Percentiles rank a stretch among this genome's conserved stretches.
Conservation (phyloP, 345 rosid genomes). For the Brassica nigra region DNA sequence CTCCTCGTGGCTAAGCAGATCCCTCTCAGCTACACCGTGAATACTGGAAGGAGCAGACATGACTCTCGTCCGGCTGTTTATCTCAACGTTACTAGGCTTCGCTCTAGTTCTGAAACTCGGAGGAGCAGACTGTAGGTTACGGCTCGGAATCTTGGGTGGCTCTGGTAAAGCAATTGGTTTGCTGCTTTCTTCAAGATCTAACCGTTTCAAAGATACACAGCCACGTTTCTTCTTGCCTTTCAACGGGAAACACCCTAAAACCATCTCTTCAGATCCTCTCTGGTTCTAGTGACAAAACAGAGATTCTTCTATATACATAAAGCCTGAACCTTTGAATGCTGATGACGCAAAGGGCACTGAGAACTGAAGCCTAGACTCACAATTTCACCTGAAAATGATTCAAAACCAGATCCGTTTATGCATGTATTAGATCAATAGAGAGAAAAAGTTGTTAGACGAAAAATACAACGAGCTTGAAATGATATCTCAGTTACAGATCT, state of each 20-base stretch:
- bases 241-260: conserved; percentile 81
- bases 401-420: neutral
- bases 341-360: too few species aligned
- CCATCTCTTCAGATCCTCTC: conserved; percentile 30
- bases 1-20: conserved; percentile 58
- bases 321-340: neutral
- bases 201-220: conserved; percentile 47
- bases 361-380: neutral
- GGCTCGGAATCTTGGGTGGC: conserved; percentile 68
- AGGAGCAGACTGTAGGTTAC: conserved; percentile 85
- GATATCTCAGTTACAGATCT: neutral
- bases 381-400: neutral
- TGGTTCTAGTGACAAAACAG: neutral
- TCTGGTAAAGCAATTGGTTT: conserved; percentile 81
- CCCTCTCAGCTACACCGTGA: conserved; percentile 62
- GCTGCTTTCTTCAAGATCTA: conserved; percentile 54
- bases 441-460: too few species aligned
- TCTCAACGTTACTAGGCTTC: conserved; percentile 49
- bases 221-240: conserved; percentile 80
- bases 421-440: neutral
- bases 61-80: conserved; percentile 52
- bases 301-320: neutral
- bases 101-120: conserved; percentile 91
- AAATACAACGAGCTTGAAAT: neutral
- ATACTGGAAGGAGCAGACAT: conserved; percentile 90